A percentile compares a stretch with the other conserved stretches of the same genome.
Conservation (phyloP, 23 red algal species). For the Pyropia yezoensis region DNA sequence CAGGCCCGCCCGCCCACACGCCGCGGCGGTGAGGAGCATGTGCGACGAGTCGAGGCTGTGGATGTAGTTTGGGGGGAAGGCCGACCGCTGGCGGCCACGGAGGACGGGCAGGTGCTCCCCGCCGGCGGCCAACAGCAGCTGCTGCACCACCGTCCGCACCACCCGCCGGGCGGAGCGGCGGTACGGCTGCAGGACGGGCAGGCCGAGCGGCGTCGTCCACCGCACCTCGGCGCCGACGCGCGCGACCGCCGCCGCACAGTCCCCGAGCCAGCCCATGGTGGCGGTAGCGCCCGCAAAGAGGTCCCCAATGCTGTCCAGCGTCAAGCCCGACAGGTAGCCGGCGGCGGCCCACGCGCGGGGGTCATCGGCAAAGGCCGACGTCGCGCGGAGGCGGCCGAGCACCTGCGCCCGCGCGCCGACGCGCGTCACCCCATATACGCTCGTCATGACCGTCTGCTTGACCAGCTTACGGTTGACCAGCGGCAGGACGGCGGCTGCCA, state of each 20-base stretch:
- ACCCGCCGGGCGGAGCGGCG: conserved; percentile 21
- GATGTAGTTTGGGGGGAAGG: conserved; percentile 95
- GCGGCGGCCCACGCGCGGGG: conserved; percentile 23
- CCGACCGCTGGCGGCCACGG: conserved; percentile 48
- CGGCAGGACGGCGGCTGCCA: conserved; percentile 31
- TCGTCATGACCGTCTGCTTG: conserved; percentile 99
- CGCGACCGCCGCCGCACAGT: conserved; percentile 41
- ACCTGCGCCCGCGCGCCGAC: conserved; percentile 82
- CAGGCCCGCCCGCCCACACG: conserved; percentile 35
- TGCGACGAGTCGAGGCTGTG: conserved; percentile 94
- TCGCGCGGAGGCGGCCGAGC: conserved; percentile 46
- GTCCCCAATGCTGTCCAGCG: conserved; percentile 67
- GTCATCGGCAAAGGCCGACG: conserved; percentile 30
- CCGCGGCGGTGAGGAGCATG: conserved; percentile 91
- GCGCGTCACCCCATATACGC: conserved; percentile 92
- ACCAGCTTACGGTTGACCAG: conserved; percentile 74
- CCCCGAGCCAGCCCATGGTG: conserved; percentile 86
- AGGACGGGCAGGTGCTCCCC: conserved; percentile 57
- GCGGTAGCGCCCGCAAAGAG: conserved; percentile 65
- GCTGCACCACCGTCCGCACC: conserved; percentile 72
- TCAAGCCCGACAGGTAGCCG: conserved; percentile 50
- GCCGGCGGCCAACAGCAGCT: conserved; percentile 28
- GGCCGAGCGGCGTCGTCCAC: conserved; percentile 87
- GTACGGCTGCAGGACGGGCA: conserved; percentile 89
- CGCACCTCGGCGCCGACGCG: conserved; percentile 51